Evolutionary conservation across 257 asterid species (phyloP).

Genomic region (Solanum paucissectum): DNA sequence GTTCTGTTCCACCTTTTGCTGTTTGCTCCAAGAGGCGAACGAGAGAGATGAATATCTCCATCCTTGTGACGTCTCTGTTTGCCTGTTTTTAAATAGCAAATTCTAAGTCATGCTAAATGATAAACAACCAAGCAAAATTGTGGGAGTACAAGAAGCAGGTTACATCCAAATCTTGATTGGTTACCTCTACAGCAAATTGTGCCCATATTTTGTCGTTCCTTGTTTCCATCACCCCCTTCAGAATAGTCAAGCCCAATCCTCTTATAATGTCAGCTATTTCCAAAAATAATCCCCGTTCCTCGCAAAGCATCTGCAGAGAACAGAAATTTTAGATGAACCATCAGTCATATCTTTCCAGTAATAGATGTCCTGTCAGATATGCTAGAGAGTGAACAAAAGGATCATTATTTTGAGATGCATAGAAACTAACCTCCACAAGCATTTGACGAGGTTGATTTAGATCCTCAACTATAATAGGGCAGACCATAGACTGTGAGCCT

Average conservation of each 20-base stretch:
- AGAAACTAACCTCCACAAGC: constrained; percentile 64
- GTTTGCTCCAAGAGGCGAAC: constrained; percentile 75
- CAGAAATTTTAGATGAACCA: not conserved
- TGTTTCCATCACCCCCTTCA: constrained; percentile 88
- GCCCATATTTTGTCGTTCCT: constrained; percentile 81
- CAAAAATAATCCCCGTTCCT: constrained; percentile 73
- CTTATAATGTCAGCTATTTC: constrained; percentile 90
- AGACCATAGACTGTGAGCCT: constrained; percentile 71
- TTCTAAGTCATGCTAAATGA: not conserved
- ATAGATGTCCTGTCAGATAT: not conserved
- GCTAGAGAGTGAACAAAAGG: not conserved
- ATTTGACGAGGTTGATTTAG: constrained; percentile 83
- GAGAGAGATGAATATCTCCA: constrained; percentile 74
- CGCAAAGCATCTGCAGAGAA: constrained; percentile 66
- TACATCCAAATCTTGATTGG: not conserved
- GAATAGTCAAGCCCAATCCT: constrained; percentile 79
- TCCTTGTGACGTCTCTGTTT: constrained; percentile 79
- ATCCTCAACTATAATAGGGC: constrained; percentile 92
- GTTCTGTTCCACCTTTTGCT: constrained; percentile 17
- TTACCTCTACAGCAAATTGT: constrained; percentile 83
- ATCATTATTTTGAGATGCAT: not conserved
- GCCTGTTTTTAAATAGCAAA: constrained; percentile 40
- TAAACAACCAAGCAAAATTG: not conserved
- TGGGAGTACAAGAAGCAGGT: not conserved
- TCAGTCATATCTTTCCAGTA: not conserved